Conservation (phyloP, 192 early-diverging fungal species). For the Coemansia erecta region DNA sequence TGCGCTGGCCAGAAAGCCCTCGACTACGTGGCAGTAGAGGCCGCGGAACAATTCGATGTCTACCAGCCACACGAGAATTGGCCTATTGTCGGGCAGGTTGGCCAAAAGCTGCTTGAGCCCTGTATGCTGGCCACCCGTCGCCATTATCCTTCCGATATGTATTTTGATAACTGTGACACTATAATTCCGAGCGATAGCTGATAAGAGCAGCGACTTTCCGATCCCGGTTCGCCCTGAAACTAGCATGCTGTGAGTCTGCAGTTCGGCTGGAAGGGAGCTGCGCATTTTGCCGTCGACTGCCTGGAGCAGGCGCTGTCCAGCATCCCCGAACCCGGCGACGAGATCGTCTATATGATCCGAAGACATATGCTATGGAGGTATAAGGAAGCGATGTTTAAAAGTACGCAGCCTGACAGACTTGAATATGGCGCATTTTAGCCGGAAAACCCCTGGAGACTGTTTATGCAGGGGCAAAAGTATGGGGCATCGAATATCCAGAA, state of each 20-base stretch:
- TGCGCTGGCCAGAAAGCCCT: conserved; percentile 13
- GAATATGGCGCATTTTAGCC: no score
- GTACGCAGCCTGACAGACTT: no score
- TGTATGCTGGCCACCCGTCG: conserved; percentile 31
- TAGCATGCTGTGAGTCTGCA: conserved; percentile 24
- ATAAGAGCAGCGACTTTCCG: conserved; percentile 46
- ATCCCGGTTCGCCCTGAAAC: conserved; percentile 47
- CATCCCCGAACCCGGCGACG: conserved; percentile 40
- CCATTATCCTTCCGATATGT: conserved; percentile 29
- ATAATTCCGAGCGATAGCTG: conserved; percentile 15
- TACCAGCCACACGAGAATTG: conserved; percentile 31
- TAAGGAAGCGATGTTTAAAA: no score
- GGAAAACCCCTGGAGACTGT: no score
- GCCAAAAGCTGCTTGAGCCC: conserved; percentile 17
- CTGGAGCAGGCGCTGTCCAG: conserved; percentile 30
- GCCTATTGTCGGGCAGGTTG: conserved; percentile 3
- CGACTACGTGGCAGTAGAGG: conserved; percentile 25
- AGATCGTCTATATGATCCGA: conserved; percentile 3
- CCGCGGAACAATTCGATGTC: conserved; percentile 42
- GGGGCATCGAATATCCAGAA: no score
- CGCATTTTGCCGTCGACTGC: conserved; percentile 22
- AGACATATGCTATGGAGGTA: neutral
- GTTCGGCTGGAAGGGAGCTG: neutral
- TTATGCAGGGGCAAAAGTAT: no score
- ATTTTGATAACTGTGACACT: conserved; percentile 14